Evolutionary conservation across 208 protist species (phyloP).

Genomic region (Trypanosoma mega): DNA sequence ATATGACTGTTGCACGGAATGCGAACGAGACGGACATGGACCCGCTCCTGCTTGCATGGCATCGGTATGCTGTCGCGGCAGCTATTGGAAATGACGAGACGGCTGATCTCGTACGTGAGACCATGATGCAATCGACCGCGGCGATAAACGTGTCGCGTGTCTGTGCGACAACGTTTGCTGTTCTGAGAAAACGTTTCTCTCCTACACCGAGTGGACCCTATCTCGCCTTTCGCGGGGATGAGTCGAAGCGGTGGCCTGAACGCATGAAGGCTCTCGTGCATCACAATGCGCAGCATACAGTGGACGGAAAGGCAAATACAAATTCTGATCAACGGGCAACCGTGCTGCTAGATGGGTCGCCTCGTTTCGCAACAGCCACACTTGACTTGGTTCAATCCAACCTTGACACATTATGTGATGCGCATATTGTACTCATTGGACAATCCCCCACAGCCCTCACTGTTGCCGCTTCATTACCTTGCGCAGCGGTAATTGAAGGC

Average conservation of each 20-base stretch:
- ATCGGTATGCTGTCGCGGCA: conserved; percentile 17
- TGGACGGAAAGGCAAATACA: too few species aligned
- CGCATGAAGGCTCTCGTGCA: conserved; percentile 26
- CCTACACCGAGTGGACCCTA: conserved; percentile 25
- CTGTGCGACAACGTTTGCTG: neutral
- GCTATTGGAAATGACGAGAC: neutral
- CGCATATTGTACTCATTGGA: conserved; percentile 52
- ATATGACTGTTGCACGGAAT: neutral
- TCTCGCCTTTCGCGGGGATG: conserved; percentile 32
- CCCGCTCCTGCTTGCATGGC: conserved; percentile 18
- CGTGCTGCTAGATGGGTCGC: conserved; percentile 59
- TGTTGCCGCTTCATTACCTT: conserved; percentile 35
- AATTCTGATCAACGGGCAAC: conserved; percentile 30
- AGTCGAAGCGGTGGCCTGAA: conserved; percentile 31
- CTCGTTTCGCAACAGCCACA: conserved; percentile 31
- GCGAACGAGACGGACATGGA: conserved; percentile 6
- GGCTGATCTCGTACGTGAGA: conserved; percentile 6
- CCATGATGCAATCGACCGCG: conserved; percentile 5
- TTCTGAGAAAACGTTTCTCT: conserved; percentile 23
- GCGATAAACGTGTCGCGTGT: conserved; percentile 21
- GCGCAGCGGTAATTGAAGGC: conserved; percentile 44
- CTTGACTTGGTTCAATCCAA: conserved; percentile 38
- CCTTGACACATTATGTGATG: conserved; percentile 18
- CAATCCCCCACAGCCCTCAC: conserved; percentile 30
- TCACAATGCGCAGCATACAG: too few species aligned